Evolutionary conservation across 148 eudicot species (phyloP), one percentile per base, ranked within the genome.

Genomic region (Rhododendron kiyosumense): DNA sequence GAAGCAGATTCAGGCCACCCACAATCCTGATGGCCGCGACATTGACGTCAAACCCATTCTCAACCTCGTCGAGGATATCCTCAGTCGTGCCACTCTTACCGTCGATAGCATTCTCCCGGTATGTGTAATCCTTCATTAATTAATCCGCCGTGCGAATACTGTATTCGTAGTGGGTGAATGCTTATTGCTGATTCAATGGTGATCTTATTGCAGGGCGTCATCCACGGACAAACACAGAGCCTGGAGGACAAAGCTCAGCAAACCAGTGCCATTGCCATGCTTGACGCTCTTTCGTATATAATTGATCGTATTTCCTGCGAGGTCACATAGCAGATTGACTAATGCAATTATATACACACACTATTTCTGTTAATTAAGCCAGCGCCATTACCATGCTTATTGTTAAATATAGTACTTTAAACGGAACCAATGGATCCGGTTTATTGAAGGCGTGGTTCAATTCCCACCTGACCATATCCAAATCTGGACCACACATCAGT

Each of bases 271-370:
- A 49, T 43, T 78, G 41, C 59, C 85, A 87, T 87, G 69, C 88
- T 90, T 57, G 88, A 89, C n/a, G 85, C 88, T 1, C 80, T 89
- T 26, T 78, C 88, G 5, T 78, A 57, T 45, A 80, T 84, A 85
- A 87, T 90, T 52, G 90, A 88, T 15, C 88, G 87, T n/a, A 80
- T 91, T 41, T 84, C 90, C 67, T 86, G 88, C 84, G 92, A 91
- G 91, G 91, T 91, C 17, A 32, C n/a, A 17, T 17, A 51, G 3
- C 59, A 79, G 15, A 24, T 26, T 63, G 30, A n/a, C 26, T 63
- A 9, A 63, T 63, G 13, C 26, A 63, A 61, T 22, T 59, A 59
- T 61, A 24, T 59, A 20, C 8, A 51, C 57, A 52, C 45, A 41
- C 15, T 52, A 52, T 52, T 52, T 52, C 57, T 52, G 4, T 14